Conservation (phyloP, 163 green algal species). For the Chloromonas sp. region DNA sequence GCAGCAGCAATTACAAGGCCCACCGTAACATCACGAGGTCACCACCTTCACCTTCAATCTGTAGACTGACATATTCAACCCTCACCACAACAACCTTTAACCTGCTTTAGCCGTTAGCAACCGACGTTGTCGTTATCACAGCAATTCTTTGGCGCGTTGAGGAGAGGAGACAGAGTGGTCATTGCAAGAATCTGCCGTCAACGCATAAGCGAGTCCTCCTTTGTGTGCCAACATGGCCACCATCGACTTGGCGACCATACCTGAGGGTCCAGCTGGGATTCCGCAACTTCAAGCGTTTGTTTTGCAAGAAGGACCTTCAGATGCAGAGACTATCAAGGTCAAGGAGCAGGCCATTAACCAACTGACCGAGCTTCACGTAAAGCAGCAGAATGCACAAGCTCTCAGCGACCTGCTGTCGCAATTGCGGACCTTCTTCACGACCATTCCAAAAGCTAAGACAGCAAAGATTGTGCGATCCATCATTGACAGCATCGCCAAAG, state of each 20-base stretch:
- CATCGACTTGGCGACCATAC: background rate
- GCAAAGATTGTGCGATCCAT: slow-evolving; percentile 94
- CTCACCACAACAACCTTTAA: no score
- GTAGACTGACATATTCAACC: no score
- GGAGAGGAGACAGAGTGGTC: no score
- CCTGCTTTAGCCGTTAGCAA: no score
- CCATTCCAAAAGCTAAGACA: slow-evolving; percentile 96
- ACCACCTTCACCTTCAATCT: no score
- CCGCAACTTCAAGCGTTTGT: background rate
- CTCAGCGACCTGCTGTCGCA: slow-evolving; percentile 76
- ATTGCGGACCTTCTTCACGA: slow-evolving; percentile 78
- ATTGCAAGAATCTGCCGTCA: no score
- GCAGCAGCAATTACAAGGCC: no score
- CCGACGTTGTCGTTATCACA: no score
- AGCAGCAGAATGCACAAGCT: slow-evolving; percentile 58
- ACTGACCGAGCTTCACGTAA: slow-evolving; percentile 70
- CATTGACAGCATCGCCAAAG: slow-evolving; percentile 87
- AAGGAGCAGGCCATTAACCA: slow-evolving; percentile 78
- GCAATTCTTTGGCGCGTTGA: no score
- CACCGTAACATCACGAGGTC: no score
- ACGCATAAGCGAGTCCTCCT: no score
- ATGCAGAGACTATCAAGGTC: slow-evolving; percentile 54
- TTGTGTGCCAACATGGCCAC: background rate
- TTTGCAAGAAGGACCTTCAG: background rate
- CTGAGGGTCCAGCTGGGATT: background rate